Evolutionary conservation across 257 asterid genomes (phyloP), one percentile per base, ranked within the genome.

Genomic region (Nicotiana obtusifolia): DNA sequence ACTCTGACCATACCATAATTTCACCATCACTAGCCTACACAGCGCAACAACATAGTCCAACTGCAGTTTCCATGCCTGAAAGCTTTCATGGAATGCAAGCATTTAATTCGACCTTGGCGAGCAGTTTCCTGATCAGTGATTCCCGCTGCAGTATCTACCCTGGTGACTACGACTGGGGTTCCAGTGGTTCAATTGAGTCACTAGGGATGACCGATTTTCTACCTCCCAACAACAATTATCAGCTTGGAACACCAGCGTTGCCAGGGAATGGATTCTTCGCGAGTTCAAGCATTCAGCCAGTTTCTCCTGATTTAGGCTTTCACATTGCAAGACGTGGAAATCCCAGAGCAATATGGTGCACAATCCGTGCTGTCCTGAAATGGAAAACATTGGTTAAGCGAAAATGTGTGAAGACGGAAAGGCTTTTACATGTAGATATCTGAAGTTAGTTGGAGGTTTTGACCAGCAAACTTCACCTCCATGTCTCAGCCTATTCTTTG

Each of bases 301-400:
- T 84, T 24, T 88, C 92, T 76, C 87, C 95, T 77, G 78, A 86
- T 83, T 68, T 90, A 47, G 89, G 85, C 82, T 54, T 86, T 76
- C 69, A 54, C 47, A 80, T 84, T 71, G 83, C 94, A 41, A 83
- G 87, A 75, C 82, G 33, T 66, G 88, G 90, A 64, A 89, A 81
- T 78, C 86, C 96, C 67, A 90, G 83, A 83, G 85, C 90, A 5
- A 86, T 91, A 66, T 93, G 97, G 99, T 90, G 97, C 88, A 93
- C 91, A 87, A 88, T 95, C 67, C 86, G 91, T 4, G 97, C 97
- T 1, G 95, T 88, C 83, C 88, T 95, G 13, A 93, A 91, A 88
- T 93, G 95, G 96, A 81, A 85, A 65, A 94, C 93, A 83, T 87
- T 91, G 84, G 87, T 88, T 17, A 87, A 86, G 90, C 90, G 79